Evolutionary conservation across 805 yeast genomes (phyloP), one percentile per base, ranked within the genome.

Genomic region (Metschnikowia kunwiensis): DNA sequence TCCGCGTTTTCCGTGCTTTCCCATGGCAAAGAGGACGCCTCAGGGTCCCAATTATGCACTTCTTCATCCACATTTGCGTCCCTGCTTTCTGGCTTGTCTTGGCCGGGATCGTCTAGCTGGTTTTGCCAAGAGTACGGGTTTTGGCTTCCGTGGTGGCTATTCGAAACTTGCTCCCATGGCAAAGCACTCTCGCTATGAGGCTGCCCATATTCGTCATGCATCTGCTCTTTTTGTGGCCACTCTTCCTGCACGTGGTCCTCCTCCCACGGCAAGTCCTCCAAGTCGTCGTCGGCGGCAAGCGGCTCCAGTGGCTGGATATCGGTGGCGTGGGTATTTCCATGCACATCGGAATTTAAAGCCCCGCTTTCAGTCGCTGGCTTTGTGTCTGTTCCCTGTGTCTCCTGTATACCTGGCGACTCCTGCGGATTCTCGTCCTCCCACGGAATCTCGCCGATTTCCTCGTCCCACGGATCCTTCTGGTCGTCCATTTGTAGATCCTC

Each of bases 391-490:
- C 17, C 14, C n/a, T 22, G 26, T 25, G n/a, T n/a, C n/a, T n/a
- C n/a, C n/a, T n/a, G n/a, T n/a, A n/a, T n/a, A n/a, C n/a, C n/a
- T 4, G 18, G 28, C 25, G 35, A 9, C 25, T 35, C 31, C 12
- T 11, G 17, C n/a, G 44, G 38, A 21, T 22, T 14, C 4, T 46
- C 49, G 27, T 42, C 49, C 23, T 46, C 46, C 50, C 49, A 46
- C 5, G 46, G 40, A 18, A 44, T 30, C 8, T 44, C 46, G n/a
- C 44, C 48, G 20, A 44, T 38, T 18, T 44, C 46, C 16, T 46
- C 50, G 27, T 46, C 47, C 50, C 50, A 46, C 5, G 48, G 46
- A 26, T 43, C 47, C 2, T 13, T 15, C 18, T 24, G 30, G 8
- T 29, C 38, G 13, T n/a, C 31, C 11, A 9, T 19, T 11, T 18